A percentile compares a stretch with the other conserved stretches of the same genome.
Evolutionary conservation across 208 protist species (phyloP).

Genomic region (Porcisia hertigi): DNA sequence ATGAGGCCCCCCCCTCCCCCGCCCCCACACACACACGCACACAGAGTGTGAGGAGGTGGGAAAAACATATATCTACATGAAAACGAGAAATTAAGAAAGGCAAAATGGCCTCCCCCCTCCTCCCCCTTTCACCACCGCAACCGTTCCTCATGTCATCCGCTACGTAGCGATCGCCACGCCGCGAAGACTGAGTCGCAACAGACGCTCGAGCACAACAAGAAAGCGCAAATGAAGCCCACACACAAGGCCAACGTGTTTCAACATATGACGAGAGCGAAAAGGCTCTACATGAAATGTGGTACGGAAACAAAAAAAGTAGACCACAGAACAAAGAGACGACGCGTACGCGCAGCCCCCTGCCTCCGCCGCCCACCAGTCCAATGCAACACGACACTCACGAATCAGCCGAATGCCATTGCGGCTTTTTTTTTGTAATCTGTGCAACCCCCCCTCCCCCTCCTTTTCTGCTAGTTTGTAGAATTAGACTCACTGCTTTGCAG

Average conservation of each 20-base stretch:
- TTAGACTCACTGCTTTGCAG: slow-evolving; percentile 12
- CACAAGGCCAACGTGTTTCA: neutral
- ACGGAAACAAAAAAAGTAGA: neutral
- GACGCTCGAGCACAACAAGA: neutral
- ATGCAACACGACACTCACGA: neutral
- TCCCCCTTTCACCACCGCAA: neutral
- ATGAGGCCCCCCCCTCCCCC: neutral
- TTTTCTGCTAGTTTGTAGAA: neutral
- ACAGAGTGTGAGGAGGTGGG: slow-evolving; percentile 4
- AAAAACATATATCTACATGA: neutral
- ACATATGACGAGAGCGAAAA: no score
- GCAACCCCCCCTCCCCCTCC: neutral
- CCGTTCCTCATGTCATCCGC: neutral
- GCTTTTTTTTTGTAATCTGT: neutral
- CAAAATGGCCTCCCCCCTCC: neutral
- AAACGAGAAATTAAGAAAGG: slow-evolving; percentile 6
- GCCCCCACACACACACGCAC: neutral
- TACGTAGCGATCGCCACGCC: neutral
- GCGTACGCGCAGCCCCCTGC: neutral
- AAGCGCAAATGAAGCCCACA: neutral
- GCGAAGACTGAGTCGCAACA: neutral
- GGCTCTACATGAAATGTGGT: no score
- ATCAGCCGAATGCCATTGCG: neutral
- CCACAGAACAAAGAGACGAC: neutral
- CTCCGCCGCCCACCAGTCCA: neutral